A percentile compares a stretch with the other conserved stretches of the same genome.
Conservation (phyloP, 208 protist genomes). For the Kentomonas sorsogonicus region DNA sequence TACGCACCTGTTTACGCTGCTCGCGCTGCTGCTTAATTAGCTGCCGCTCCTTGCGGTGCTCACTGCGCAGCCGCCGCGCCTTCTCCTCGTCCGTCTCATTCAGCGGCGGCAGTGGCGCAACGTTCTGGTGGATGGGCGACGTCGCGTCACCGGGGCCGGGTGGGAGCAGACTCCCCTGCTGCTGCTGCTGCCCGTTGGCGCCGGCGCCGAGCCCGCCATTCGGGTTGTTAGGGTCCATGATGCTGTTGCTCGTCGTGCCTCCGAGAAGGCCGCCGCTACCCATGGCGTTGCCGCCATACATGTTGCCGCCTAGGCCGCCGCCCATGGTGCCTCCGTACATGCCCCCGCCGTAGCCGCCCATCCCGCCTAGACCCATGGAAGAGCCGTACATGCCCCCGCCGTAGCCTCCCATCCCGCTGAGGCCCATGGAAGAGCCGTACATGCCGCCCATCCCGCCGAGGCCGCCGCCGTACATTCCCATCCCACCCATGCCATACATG, state of each 20-base stretch:
- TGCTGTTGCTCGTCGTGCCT: no score
- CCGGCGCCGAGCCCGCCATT: slow-evolving; percentile 15
- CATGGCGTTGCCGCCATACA: slow-evolving; percentile 19
- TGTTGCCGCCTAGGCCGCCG: slow-evolving; percentile 5
- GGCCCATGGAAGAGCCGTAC: slow-evolving; percentile 25
- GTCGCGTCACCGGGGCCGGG: slow-evolving; percentile 2
- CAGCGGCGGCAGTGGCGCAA: slow-evolving; percentile 27
- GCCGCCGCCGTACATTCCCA: slow-evolving; percentile 37
- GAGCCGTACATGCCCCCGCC: slow-evolving; percentile 35
- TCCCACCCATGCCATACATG: slow-evolving; percentile 13
- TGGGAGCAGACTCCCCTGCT: slow-evolving; percentile 11
- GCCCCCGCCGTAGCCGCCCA: slow-evolving; percentile 19
- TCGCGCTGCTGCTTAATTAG: slow-evolving; percentile 57
- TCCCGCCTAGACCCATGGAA: slow-evolving; percentile 14
- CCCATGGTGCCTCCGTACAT: slow-evolving; percentile 27
- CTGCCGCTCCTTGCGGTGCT: slow-evolving; percentile 58
- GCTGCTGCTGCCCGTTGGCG: slow-evolving; percentile 14
- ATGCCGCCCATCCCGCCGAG: slow-evolving; percentile 35
- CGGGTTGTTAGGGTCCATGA: slow-evolving; percentile 21
- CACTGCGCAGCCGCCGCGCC: slow-evolving; percentile 43
- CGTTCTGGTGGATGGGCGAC: slow-evolving; percentile 36
- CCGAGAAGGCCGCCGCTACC: slow-evolving; percentile 3
- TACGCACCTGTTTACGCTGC: slow-evolving; percentile 56
- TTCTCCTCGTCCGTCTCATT: slow-evolving; percentile 59
- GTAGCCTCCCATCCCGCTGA: slow-evolving; percentile 21